A percentile compares a stretch with the other conserved stretches of the same genome.
These are phyloP conservation scores for Thecaphora frezii DNA, from an alignment of 1,284 basidiomycete genomes.

Conservation along the genomic window DNA sequence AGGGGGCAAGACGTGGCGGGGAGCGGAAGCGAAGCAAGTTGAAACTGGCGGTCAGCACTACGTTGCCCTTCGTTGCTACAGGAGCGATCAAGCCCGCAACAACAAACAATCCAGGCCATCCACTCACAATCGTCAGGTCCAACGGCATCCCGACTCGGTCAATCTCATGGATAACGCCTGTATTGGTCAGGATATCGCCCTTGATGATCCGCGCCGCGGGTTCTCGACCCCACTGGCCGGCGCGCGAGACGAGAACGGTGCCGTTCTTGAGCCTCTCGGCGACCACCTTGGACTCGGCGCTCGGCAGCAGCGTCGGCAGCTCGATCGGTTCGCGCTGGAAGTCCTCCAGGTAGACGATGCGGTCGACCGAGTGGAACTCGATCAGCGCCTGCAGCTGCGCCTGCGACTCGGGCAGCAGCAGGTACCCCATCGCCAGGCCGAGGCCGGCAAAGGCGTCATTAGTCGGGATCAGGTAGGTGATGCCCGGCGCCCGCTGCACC, in stretches of 20 bases:
- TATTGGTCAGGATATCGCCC: constrained; percentile 74
- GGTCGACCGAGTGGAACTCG: constrained; percentile 78
- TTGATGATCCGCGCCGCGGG: constrained; percentile 46
- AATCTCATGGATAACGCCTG: constrained; percentile 87
- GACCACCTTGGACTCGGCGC: constrained; percentile 17
- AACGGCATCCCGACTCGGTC: constrained; percentile 84
- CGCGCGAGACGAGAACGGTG: constrained; percentile 24
- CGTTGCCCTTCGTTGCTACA: constrained; percentile 5
- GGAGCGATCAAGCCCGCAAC: too few relatives aligned
- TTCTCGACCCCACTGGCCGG: constrained; percentile 11
- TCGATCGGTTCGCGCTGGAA: constrained; percentile 60
- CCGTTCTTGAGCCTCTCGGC: constrained; percentile 32
- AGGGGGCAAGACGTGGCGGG: too few relatives aligned
- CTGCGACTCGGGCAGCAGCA: constrained; percentile 68
- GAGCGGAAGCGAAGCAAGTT: too few relatives aligned
- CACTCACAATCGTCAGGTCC: constrained; percentile 71
- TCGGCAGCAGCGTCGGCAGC: constrained; percentile 52
- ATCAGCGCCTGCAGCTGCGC: constrained; percentile 79
- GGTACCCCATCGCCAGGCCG: constrained; percentile 84
- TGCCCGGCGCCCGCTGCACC: constrained; percentile 64
- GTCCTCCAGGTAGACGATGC: constrained; percentile 73
- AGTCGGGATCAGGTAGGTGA: constrained; percentile 82
- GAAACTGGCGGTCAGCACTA: too few relatives aligned
- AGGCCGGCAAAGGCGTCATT: constrained; percentile 84
- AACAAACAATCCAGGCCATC: too few relatives aligned